phyloP scores from a whole-genome alignment of 345 rosid species.

The Lepidium sativum region DNA sequence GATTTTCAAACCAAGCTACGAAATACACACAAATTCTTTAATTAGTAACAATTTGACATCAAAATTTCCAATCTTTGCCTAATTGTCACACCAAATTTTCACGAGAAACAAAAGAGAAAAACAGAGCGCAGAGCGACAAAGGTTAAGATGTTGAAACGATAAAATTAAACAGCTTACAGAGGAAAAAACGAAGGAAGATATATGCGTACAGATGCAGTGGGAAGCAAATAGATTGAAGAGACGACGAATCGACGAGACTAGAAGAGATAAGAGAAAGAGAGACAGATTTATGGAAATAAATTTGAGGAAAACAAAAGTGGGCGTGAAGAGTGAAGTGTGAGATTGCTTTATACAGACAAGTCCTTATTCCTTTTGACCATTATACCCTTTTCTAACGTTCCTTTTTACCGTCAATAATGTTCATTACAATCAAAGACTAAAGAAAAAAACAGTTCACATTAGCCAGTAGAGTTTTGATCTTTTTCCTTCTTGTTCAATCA shows the following conservation, averaged over 20 bases:
- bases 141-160: background rate
- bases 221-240: background rate
- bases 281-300: background rate
- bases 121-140: background rate
- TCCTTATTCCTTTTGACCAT: background rate
- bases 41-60: background rate
- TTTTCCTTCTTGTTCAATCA: background rate
- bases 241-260: background rate
- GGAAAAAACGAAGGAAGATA: background rate
- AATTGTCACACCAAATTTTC: background rate
- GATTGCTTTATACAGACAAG: background rate
- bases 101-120: no score
- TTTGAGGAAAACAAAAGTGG: background rate
- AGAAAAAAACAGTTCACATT: background rate
- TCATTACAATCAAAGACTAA: background rate
- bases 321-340: conserved; percentile 6
- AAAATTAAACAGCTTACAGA: conserved; percentile 19
- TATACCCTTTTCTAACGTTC: conserved; percentile 2
- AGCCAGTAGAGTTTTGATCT: background rate
- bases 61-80: background rate
- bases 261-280: background rate
- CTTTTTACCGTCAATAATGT: background rate
- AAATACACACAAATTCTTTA: background rate
- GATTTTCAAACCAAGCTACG: background rate
- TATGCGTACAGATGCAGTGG: conserved; percentile 14